Evolutionary conservation across 169 alveolate genomes (phyloP).

Genomic region (Plasmodium ovale): DNA sequence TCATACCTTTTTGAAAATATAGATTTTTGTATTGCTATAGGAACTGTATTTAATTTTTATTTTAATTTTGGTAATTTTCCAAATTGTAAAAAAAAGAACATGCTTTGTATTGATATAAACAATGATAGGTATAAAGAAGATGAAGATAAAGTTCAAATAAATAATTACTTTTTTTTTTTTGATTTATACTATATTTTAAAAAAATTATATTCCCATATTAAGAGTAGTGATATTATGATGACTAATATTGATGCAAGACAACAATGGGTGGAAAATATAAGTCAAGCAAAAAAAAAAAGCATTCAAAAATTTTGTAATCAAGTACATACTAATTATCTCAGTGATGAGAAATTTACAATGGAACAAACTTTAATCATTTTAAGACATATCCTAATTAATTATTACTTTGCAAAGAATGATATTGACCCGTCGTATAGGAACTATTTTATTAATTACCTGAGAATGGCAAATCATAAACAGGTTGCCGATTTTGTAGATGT

Average conservation of each 20-base stretch:
- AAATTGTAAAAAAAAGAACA: slow-evolving; percentile 38
- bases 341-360: slow-evolving; percentile 40
- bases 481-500: not conserved
- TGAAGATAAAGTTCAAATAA: not conserved
- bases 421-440: slow-evolving; percentile 7
- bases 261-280: slow-evolving; percentile 15
- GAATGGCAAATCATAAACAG: not conserved
- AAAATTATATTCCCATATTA: slow-evolving; percentile 26
- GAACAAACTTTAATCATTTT: slow-evolving; percentile 49
- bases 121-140: not conserved
- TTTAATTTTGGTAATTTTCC: slow-evolving; percentile 66
- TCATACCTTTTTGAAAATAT: slow-evolving; percentile 56
- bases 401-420: slow-evolving; percentile 24
- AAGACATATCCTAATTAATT: slow-evolving; percentile 33
- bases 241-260: slow-evolving; percentile 5
- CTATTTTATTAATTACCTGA: slow-evolving; percentile 39
- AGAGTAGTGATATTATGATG: not conserved
- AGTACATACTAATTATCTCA: not conserved
- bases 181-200: slow-evolving; percentile 39
- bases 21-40: slow-evolving; percentile 52
- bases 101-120: slow-evolving; percentile 57
- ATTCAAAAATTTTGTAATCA: slow-evolving; percentile 12
- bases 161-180: slow-evolving; percentile 26
- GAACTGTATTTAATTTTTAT: slow-evolving; percentile 58
- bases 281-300: slow-evolving; percentile 28